phyloP scores from a whole-genome alignment of 1,284 basidiomycete species.

The Pterulicium gracile region DNA sequence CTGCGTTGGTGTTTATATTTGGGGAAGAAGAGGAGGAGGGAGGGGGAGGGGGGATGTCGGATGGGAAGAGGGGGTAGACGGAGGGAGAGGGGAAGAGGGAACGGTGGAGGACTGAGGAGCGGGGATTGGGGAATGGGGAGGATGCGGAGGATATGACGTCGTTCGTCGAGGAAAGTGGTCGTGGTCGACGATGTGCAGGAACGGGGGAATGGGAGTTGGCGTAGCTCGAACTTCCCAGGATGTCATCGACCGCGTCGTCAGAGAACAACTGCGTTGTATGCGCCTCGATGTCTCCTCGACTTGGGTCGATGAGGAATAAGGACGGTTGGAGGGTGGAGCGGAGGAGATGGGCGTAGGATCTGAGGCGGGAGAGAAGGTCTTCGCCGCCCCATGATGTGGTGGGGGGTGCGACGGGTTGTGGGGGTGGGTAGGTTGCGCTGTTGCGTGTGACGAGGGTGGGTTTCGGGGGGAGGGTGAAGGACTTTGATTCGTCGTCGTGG shows the following conservation, averaged over 20 bases:
- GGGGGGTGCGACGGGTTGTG: constrained; percentile 34
- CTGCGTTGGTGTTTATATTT: constrained; percentile 22
- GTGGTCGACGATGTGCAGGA: constrained; percentile 68
- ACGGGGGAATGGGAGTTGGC: constrained; percentile 73
- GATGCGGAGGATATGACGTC: constrained; percentile 38
- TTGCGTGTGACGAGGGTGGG: constrained; percentile 18
- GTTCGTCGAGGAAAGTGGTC: constrained; percentile 38
- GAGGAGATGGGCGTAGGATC: constrained; percentile 65
- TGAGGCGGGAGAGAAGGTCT: constrained; percentile 65
- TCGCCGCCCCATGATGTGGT: constrained; percentile 74
- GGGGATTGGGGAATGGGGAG: constrained; percentile 31
- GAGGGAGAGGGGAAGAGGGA: constrained; percentile 47
- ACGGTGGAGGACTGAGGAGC: constrained; percentile 70
- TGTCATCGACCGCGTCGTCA: constrained; percentile 76
- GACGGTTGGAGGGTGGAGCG: constrained; percentile 72
- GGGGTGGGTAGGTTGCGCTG: constrained; percentile 48
- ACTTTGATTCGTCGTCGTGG: constrained; percentile 91
- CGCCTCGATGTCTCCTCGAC: constrained; percentile 78
- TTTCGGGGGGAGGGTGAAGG: constrained; percentile 38
- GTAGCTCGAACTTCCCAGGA: constrained; percentile 66
- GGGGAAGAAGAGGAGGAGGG: background rate
- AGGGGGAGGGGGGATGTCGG: constrained; percentile 52
- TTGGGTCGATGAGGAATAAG: constrained; percentile 89
- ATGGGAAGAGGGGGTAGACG: constrained; percentile 36
- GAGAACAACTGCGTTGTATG: constrained; percentile 76